Evolutionary conservation across 176 grass and related monocot species (phyloP).

Genomic region (Oryza coarctata): DNA sequence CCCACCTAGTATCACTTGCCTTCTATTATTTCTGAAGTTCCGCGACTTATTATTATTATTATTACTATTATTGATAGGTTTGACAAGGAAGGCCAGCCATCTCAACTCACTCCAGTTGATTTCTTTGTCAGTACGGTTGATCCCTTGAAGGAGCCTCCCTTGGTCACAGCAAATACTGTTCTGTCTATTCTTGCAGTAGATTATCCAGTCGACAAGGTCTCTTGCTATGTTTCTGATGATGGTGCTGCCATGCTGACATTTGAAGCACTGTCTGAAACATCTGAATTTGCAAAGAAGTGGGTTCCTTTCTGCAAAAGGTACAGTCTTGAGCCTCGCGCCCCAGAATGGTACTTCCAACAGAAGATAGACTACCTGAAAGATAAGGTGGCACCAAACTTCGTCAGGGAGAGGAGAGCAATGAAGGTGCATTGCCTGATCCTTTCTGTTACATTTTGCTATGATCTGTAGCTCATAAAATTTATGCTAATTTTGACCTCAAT

Average conservation of each 20-base stretch:
- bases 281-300: slow-evolving; percentile 99
- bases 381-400: slow-evolving; percentile 72
- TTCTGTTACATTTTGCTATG: slow-evolving; percentile 20
- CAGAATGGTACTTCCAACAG: slow-evolving; percentile 88
- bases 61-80: slow-evolving; percentile 50
- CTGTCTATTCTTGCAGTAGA: slow-evolving; percentile 88
- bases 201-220: slow-evolving; percentile 83
- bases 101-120: slow-evolving; percentile 70
- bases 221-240: slow-evolving; percentile 99
- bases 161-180: slow-evolving; percentile 97
- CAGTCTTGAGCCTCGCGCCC: slow-evolving; percentile 76
- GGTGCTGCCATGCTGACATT: slow-evolving; percentile 94
- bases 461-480: slow-evolving; percentile 21
- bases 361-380: slow-evolving; percentile 97
- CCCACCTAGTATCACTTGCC: slow-evolving; percentile 9
- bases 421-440: slow-evolving; percentile 49
- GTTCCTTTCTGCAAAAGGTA: slow-evolving; percentile 92
- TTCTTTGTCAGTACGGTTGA: slow-evolving; percentile 96
- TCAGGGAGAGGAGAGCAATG: slow-evolving; percentile 89
- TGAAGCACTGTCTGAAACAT: slow-evolving; percentile 92
- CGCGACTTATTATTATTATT: slow-evolving; percentile 18
- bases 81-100: slow-evolving; percentile 79
- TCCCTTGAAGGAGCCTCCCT: slow-evolving; percentile 83
- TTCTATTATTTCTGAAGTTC: slow-evolving; percentile 6
- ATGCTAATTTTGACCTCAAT: neutral